phyloP scores from a whole-genome alignment of 441 rosid species.

The Metrosideros polymorpha region DNA sequence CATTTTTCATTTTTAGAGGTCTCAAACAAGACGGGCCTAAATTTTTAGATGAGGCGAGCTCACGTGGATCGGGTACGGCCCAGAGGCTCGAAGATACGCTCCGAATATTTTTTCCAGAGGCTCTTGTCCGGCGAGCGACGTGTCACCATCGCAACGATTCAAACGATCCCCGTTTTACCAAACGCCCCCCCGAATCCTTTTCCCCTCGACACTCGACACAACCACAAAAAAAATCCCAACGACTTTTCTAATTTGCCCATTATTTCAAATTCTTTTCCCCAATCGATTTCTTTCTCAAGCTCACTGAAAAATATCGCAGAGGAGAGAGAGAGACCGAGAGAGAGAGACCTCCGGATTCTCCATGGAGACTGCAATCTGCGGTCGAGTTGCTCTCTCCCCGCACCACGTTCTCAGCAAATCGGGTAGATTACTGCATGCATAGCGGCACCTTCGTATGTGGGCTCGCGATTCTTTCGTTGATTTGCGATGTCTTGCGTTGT shows the following conservation, averaged over 20 bases:
- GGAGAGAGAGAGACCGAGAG: not conserved
- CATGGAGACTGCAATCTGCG: constrained; percentile 80
- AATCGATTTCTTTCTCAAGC: not conserved
- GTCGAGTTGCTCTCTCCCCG: constrained; percentile 82
- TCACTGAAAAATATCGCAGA: not conserved
- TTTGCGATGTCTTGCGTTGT: not conserved
- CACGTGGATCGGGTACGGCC: not conserved
- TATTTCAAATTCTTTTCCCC: not conserved
- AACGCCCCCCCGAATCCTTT: not conserved
- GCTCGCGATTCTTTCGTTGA: not conserved
- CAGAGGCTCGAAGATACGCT: not conserved
- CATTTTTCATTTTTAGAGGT: no score
- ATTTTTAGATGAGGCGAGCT: not conserved
- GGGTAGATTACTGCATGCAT: constrained; percentile 28
- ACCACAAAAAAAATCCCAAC: not conserved
- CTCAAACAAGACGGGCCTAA: not conserved
- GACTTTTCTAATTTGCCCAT: not conserved
- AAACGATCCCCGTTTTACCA: not conserved
- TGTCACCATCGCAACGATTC: not conserved
- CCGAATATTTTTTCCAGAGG: not conserved
- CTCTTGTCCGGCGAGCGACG: not conserved
- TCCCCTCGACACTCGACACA: not conserved
- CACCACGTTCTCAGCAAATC: constrained; percentile 52
- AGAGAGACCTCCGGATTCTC: not conserved
- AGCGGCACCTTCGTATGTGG: not conserved